Evolutionary conservation across 2,329 filamentous ascomycete species (phyloP), one percentile per base, ranked within the genome.

Genomic region (Tolypocladium guangdongense): DNA sequence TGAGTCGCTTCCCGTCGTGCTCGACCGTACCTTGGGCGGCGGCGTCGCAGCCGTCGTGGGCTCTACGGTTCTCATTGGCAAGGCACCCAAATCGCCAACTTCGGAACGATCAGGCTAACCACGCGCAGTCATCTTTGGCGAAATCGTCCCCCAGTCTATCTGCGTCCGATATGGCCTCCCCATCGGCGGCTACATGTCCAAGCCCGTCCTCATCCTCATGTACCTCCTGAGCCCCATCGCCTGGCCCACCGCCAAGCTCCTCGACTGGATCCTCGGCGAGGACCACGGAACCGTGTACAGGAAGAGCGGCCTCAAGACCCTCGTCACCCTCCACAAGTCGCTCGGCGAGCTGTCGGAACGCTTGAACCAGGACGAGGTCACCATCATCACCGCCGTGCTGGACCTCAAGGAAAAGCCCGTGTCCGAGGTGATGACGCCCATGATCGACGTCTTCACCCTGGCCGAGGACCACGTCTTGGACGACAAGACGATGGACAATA

Each of bases 271-370:
- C 10, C 82, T 99, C 4, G 93, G 93, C 56, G 88, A 95, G 70
- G 92, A 97, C 64, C 92, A 97, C 67, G 92, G 92, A 52, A 96
- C 91, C 1, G 84, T 92, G 45, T 99, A 99, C 81, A 97, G 97
- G 74, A 99, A 97, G 75, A 92, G 90, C 56, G 93, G 93, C 0
- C 74, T 99, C 61, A 99, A 99, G 76, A 97, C 93, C 0, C 77
- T 99, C 33, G 93, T 99, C 32, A 96, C 90, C 0, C 77, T 99
- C 18, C 93, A 99, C 74, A 90, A 95, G 70, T 95, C 88, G 2
- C 74, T 97, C 14, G 93, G 93, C 32, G 84, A 89, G 47, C 86
- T 87, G 33, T 87, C 87, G 39, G 90, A 99, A 65, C 86, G 93
- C 54, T 76, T 99, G 52, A 97, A 96, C 69, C 87, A 96, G 61